Percentiles rank a stretch among this genome's conserved stretches.
These are phyloP conservation scores for Russula sp. DNA, from an alignment of 768 basidiomycete genomes.

Conservation along the genomic window DNA sequence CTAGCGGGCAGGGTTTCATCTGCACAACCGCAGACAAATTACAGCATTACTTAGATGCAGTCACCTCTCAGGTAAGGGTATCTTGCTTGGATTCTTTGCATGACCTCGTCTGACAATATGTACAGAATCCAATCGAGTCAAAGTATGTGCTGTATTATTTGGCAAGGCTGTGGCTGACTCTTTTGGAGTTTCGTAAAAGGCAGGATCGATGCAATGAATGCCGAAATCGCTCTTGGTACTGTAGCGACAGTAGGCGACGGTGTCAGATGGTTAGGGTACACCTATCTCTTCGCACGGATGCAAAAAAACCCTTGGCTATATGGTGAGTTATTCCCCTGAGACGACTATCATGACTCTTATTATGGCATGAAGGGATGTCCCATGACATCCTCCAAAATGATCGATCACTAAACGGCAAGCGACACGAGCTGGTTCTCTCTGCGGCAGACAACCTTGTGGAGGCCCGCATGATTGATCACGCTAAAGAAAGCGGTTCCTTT, in stretches of 20 bases:
- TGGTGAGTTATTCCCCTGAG: constrained; percentile 44
- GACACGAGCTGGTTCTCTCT: constrained; percentile 59
- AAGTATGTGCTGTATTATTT: constrained; percentile 51
- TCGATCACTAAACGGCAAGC: constrained; percentile 65
- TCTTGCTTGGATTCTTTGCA: constrained; percentile 12
- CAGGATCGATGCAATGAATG: constrained; percentile 88
- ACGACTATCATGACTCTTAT: constrained; percentile 8
- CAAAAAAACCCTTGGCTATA: constrained; percentile 84
- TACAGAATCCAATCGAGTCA: constrained; percentile 91
- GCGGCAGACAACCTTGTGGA: constrained; percentile 67
- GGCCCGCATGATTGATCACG: constrained; percentile 79
- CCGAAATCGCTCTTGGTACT: constrained; percentile 92
- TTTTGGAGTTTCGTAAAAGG: constrained; percentile 65
- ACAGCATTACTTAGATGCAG: constrained; percentile 81
- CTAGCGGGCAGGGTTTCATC: constrained; percentile 94
- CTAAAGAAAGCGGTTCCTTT: constrained; percentile 55
- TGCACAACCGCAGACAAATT: constrained; percentile 94
- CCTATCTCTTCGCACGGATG: constrained; percentile 96
- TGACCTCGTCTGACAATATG: constrained; percentile 6
- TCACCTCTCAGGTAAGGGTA: constrained; percentile 70
- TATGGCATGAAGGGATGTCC: constrained; percentile 57
- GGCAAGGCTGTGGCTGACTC: background rate
- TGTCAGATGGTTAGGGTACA: constrained; percentile 94
- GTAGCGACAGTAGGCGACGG: constrained; percentile 85
- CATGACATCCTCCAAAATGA: constrained; percentile 68